Conservation (phyloP, 2,329 filamentous ascomycete species). For the Zymoseptoria tritici region DNA sequence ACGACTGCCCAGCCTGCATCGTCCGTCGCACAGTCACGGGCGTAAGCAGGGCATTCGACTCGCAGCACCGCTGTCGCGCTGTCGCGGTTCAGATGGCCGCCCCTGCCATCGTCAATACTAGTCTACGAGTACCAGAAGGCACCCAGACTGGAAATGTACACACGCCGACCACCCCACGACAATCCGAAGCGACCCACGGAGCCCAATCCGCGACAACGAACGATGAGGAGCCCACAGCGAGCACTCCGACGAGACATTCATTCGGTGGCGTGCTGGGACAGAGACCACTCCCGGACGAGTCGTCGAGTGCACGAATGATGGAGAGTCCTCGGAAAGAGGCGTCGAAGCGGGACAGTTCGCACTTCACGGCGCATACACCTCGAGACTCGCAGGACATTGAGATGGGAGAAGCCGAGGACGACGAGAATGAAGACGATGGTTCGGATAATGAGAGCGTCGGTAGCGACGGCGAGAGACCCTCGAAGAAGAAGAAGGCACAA, state of each 20-base stretch:
- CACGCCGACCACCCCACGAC: constrained; percentile 50
- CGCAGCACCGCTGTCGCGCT: constrained; percentile 1
- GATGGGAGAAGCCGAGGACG: constrained; percentile 66
- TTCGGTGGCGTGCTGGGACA: constrained; percentile 43
- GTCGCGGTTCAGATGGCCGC: constrained; percentile 20
- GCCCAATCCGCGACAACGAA: constrained; percentile 29
- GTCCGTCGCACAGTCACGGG: constrained; percentile 16
- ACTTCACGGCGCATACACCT: constrained; percentile 53
- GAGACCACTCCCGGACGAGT: constrained; percentile 35
- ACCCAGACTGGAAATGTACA: constrained; percentile 46
- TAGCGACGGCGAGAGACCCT: constrained; percentile 60
- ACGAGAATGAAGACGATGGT: constrained; percentile 56
- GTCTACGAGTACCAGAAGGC: constrained; percentile 29
- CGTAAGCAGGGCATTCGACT: constrained; percentile 12
- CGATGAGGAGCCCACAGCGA: constrained; percentile 38
- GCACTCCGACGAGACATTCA: constrained; percentile 56
- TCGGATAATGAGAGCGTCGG: constrained; percentile 45
- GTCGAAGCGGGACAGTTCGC: constrained; percentile 50
- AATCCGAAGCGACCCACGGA: constrained; percentile 35
- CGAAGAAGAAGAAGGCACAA: constrained; percentile 94
- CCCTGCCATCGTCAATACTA: constrained; percentile 34
- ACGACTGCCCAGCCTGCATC: neutral
- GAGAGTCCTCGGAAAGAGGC: constrained; percentile 23
- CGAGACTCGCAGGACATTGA: constrained; percentile 60
- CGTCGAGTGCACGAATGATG: constrained; percentile 8